phyloP scores from a whole-genome alignment of 371 early-diverging fungal species.

The Conidiobolus incongruus region DNA sequence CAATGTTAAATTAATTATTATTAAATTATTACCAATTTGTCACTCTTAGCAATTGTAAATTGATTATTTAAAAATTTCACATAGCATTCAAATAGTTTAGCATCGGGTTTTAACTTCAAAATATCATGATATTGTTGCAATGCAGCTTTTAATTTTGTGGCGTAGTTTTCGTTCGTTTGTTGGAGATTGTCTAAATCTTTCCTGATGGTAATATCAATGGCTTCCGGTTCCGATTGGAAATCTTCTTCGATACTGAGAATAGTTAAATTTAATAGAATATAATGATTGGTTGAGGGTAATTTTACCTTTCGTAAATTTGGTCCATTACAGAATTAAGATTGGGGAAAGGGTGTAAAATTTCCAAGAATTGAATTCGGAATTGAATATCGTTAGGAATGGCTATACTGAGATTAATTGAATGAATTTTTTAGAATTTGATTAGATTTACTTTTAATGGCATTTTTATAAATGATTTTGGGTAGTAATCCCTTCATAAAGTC shows the following conservation, averaged over 20 bases:
- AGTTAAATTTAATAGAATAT: neutral
- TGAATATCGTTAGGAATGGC: slow-evolving; percentile 42
- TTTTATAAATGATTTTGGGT: slow-evolving; percentile 50
- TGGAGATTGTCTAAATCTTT: neutral
- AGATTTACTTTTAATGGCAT: slow-evolving; percentile 74
- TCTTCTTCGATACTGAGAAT: too few species aligned
- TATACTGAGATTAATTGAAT: too few species aligned
- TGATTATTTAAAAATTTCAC: neutral
- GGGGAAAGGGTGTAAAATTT: slow-evolving; percentile 34
- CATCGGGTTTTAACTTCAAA: neutral
- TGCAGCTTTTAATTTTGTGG: neutral
- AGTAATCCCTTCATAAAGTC: slow-evolving; percentile 64
- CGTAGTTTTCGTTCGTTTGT: neutral
- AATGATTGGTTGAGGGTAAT: neutral
- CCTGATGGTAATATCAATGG: neutral
- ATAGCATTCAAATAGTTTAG: neutral
- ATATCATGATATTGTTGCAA: neutral
- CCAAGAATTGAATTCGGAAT: slow-evolving; percentile 50
- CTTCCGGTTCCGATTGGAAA: neutral
- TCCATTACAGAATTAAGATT: slow-evolving; percentile 19
- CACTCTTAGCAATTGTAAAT: neutral
- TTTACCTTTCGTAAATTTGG: slow-evolving; percentile 12
- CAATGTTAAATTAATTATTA: too few species aligned
- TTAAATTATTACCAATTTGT: neutral
- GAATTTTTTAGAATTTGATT: too few species aligned